Percentiles rank a stretch among this genome's conserved stretches.
These are phyloP conservation scores for Massarina eburnea DNA, from an alignment of 2,329 filamentous ascomycete genomes.

Conservation along the genomic window DNA sequence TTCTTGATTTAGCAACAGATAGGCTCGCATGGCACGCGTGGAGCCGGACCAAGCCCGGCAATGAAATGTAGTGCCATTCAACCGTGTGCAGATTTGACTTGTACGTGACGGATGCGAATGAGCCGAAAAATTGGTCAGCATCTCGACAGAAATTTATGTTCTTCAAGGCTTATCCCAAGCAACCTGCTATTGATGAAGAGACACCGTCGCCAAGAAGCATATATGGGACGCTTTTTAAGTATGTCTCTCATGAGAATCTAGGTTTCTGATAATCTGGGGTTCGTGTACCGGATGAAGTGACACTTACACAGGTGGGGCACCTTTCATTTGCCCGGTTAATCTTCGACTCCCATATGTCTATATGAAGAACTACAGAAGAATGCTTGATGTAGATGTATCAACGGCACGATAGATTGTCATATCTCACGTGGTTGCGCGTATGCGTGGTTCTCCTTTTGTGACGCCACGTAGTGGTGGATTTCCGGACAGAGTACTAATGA, in stretches of 20 bases:
- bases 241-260: neutral
- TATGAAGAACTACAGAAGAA: neutral
- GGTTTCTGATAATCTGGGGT: neutral
- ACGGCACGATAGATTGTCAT: too few species aligned
- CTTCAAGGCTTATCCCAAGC: too few species aligned
- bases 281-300: slow-evolving; percentile 2
- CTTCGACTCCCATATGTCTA: neutral
- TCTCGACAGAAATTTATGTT: too few species aligned
- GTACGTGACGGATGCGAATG: neutral
- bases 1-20: neutral
- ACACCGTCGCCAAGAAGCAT: too few species aligned
- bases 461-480: too few species aligned
- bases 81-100: neutral
- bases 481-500: too few species aligned
- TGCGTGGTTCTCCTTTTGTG: too few species aligned
- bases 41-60: slow-evolving; percentile 10
- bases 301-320: slow-evolving; percentile 2
- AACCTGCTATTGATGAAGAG: too few species aligned
- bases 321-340: slow-evolving; percentile 7
- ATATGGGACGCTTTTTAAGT: too few species aligned
- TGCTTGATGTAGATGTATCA: neutral
- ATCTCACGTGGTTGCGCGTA: too few species aligned
- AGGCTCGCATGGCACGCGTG: neutral
- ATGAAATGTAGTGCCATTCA: slow-evolving; percentile 7
- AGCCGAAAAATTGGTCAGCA: too few species aligned